Evolutionary conservation across 768 basidiomycete genomes (phyloP).

Genomic region (Agaricus sinodeliciosus): DNA sequence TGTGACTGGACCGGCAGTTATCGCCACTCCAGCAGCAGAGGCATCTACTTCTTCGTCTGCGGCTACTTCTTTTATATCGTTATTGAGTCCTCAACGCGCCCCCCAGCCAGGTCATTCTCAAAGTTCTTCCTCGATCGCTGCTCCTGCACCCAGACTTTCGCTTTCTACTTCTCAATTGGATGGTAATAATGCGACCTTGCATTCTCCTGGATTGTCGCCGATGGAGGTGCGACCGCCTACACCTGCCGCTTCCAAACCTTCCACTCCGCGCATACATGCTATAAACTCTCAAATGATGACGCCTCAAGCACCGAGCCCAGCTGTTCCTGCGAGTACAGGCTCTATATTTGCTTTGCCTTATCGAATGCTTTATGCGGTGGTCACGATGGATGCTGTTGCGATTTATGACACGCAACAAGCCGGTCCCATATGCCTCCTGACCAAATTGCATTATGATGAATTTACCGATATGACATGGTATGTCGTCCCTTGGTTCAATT

Average conservation of each 20-base stretch:
- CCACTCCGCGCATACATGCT: slow-evolving; percentile 34
- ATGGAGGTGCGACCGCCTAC: slow-evolving; percentile 51
- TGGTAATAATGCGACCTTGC: slow-evolving; percentile 17
- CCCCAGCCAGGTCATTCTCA: slow-evolving; percentile 17
- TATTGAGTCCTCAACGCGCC: slow-evolving; percentile 28
- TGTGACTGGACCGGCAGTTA: slow-evolving; percentile 37
- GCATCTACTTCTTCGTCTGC: slow-evolving; percentile 4
- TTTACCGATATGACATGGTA: slow-evolving; percentile 97
- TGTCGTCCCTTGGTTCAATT: slow-evolving; percentile 19
- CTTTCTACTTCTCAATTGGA: slow-evolving; percentile 18
- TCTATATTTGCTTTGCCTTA: slow-evolving; percentile 89
- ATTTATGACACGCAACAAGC: slow-evolving; percentile 98
- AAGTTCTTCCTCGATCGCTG: slow-evolving; percentile 30
- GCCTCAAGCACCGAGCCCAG: background rate
- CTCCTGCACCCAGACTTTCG: slow-evolving; percentile 42
- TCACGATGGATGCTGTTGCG: slow-evolving; percentile 92
- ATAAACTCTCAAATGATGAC: slow-evolving; percentile 8
- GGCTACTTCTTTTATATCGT: slow-evolving; percentile 1
- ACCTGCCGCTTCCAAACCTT: slow-evolving; percentile 51
- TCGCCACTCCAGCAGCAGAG: slow-evolving; percentile 4
- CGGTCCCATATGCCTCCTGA: slow-evolving; percentile 84
- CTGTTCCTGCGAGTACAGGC: slow-evolving; percentile 27
- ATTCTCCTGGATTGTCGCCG: slow-evolving; percentile 55
- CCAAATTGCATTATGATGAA: slow-evolving; percentile 94
- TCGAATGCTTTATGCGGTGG: slow-evolving; percentile 90